Base-by-base conservation (phyloP, 805 yeast species). In the Wickerhamomyces subpelliculosus region DNA sequence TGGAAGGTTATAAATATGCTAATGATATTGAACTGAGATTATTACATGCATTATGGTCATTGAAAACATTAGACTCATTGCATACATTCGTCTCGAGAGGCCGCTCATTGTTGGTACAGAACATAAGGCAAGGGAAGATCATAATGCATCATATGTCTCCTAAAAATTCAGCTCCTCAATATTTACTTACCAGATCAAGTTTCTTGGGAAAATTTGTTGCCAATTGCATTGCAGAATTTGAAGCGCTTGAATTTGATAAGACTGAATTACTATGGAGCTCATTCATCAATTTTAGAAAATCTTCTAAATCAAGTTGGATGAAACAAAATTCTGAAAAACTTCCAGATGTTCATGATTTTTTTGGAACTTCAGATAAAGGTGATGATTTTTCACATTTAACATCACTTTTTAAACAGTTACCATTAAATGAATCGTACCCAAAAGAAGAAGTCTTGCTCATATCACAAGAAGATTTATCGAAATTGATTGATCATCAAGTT, bases 401-500 rank as follows among this genome's bases (percentile, higher is more conserved):
- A 34, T 24, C 43, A 3, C 12, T 42, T 6, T 16, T 48, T 14
- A 30, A 34, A 35, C 21, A 31, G 7, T 26, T 39, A 17, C 35
- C 46, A 11, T 36, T 41, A 24, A 22, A 30, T 27, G 34, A 36
- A 27, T 20, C 12, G n/a, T 5, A 25, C 12, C 12, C 5, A 23
- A 32, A 8, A 19, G 43, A 42, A 4, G 48, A 58, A 4, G 40
- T 63, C 8, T 40, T 61, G 1, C 60, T 74, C 6, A 54, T 75
- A 1, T 72, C 84, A 1, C 73, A 72, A 37, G 64, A 66, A 27
- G 83, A 76, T 48, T 47, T 79, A 12, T 64, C 71, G 9, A 60
- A 62, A 12, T 53, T 79, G 36, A 55, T 80, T 17, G 72, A 73
- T 30, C 65, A 69, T 32, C 84, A 80, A 43, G 72, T 80, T 4